These are phyloP conservation scores for Vachellia collinsii DNA, from an alignment of 306 rosid genomes.

Conservation along the genomic window DNA sequence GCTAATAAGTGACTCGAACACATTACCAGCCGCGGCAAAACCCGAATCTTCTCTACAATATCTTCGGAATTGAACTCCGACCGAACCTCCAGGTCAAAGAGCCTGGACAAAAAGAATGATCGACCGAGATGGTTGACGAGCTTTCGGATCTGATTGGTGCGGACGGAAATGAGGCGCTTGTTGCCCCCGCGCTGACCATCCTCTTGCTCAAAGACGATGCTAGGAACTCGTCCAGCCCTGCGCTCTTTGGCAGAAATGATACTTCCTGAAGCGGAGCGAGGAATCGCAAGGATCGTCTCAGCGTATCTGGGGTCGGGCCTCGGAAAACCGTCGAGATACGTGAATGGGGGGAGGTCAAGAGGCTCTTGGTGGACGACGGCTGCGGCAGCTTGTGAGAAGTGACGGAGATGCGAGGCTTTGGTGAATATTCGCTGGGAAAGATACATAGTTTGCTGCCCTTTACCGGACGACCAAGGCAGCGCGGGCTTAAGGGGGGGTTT, in stretches of 20 bases:
- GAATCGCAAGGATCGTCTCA: conserved; percentile 74
- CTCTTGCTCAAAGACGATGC: conserved; percentile 88
- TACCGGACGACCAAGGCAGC: not conserved
- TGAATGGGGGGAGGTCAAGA: conserved; percentile 37
- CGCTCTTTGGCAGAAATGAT: conserved; percentile 76
- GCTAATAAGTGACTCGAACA: not conserved
- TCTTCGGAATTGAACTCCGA: conserved; percentile 51
- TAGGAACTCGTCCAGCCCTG: conserved; percentile 73
- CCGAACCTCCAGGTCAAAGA: conserved; percentile 70
- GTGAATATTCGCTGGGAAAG: conserved; percentile 43
- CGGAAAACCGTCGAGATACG: conserved; percentile 59
- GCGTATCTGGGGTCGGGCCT: conserved; percentile 74
- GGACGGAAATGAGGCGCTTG: conserved; percentile 91
- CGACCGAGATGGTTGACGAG: conserved; percentile 74
- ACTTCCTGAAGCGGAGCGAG: conserved; percentile 68
- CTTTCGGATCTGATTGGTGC: conserved; percentile 75
- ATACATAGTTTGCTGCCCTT: conserved; percentile 36
- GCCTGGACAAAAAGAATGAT: conserved; percentile 82
- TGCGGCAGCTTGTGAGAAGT: conserved; percentile 49
- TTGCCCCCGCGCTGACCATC: conserved; percentile 89
- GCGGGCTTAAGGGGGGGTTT: conserved; percentile 31
- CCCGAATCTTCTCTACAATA: conserved; percentile 75
- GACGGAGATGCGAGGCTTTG: conserved; percentile 47
- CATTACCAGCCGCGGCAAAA: conserved; percentile 71
- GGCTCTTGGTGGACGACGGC: conserved; percentile 37